Base-by-base conservation (phyloP, 129 eudicot species). In the Centella asiatica region DNA sequence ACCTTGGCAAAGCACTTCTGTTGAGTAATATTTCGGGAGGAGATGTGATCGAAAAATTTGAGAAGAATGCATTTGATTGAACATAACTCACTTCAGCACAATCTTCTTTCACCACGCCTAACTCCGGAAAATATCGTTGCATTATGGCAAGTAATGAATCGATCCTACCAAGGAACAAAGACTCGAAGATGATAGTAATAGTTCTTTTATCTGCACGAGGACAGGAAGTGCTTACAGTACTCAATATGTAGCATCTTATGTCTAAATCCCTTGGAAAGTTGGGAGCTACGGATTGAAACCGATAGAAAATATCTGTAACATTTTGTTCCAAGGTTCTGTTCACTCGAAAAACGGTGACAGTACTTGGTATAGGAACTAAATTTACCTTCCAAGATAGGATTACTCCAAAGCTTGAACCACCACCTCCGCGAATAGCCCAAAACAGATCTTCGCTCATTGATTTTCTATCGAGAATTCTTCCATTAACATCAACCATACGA, bases 191-290 rank as follows among this genome's bases (percentile, higher is more conserved):
- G 22, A 48, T 48, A 4, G 54, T n/a, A 11, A 48, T 25, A 18
- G 52, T 48, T 48, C 54, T 48, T 48, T 48, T 48, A 48, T 48
- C 54, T 48, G 54, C 54, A 7, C 27, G 54, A 48, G 54, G 54
- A 48, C 54, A n/a, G 2, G 1, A 48, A 26, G 19, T 48, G 54
- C 54, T 48, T 5, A 48, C 12, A 14, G 22, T 26, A 48, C 54
- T 48, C 10, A 13, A 19, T 48, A 48, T 48, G 54, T 48, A 48
- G 54, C 54, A 48, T 26, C 54, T 19, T 24, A 48, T 48, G 54
- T 48, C 54, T 14, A 48, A 22, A 13, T 45, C 50, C 6, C 19
- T 45, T 15, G 50, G 50, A 45, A 45, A 45, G 20, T 45, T 19
- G 18, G 50, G 50, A 45, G 50, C 50, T 4, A 23, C 50, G 19